Base-by-base conservation (phyloP, 2,329 filamentous ascomycete species). In the Metarhizium rileyi region DNA sequence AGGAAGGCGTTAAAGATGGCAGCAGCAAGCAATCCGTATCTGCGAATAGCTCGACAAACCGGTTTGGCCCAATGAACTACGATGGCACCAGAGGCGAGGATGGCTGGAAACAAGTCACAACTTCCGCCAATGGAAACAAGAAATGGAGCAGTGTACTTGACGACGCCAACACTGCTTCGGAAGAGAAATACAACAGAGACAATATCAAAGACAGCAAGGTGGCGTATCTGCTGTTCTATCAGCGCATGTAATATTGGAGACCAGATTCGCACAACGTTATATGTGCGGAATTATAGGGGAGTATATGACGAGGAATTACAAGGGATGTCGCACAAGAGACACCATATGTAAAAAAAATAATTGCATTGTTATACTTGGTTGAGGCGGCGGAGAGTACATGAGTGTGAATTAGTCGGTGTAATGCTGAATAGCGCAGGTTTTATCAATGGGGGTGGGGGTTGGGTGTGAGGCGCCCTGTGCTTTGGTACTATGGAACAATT, bases 141-240 rank as follows among this genome's bases (percentile, higher is more conserved):
- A 63, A 63, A 50, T 90, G 86, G 76, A 84, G 80, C 59, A 80
- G 73, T 52, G 75, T 81, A 28, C 77, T 77, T 49, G 93, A 90
- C 59, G 86, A 84, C 36, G 52, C 57, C 40, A 83, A 75, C 75
- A 42, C 73, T 61, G 70, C 71, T 68, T 68, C 74, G 70, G 76
- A 80, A 71, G 56, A 74, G 61, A 75, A 80, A 69, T 67, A 81
- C 66, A 54, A 72, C 64, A 75, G 80, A 66, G 81, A 83, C 59
- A 79, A 70, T 56, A 78, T 87, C 63, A 89, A 88, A 68, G 91
- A 97, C 66, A 95, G 91, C 75, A 95, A 95, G 75, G 91, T 96
- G 51, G 93, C 93, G 4, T 98, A 98, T 69, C 81, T 98, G 57
- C 71, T 98, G 62, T 95, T 98, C 70, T 98, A 98, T 67, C 86